Conservation (phyloP, 225 moss, liverwort and hornwort species). For the Rhytidiadelphus loreus region DNA sequence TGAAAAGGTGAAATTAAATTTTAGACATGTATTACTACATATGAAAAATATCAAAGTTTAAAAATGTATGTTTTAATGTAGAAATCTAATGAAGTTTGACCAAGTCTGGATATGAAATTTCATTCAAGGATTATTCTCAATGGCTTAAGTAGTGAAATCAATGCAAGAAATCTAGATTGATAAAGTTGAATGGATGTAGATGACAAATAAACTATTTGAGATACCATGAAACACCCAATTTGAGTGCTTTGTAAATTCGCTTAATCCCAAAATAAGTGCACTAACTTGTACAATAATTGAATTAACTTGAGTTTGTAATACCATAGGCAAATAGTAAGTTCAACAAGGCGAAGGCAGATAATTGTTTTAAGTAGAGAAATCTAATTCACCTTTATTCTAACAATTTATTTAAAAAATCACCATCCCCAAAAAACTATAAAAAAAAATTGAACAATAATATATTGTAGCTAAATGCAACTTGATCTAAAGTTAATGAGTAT, state of each 20-base stretch:
- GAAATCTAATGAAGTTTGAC: too few relatives aligned
- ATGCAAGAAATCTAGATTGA: neutral
- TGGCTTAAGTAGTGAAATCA: neutral
- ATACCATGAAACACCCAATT: neutral
- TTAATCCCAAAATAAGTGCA: neutral
- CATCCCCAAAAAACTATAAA: neutral
- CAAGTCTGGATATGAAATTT: too few relatives aligned
- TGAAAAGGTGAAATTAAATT: too few relatives aligned
- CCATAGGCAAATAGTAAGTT: neutral
- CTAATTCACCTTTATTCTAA: neutral
- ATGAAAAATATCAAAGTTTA: too few relatives aligned
- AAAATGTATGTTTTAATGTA: too few relatives aligned
- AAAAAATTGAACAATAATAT: neutral
- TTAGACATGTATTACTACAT: too few relatives aligned
- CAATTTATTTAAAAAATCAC: rapidly evolving
- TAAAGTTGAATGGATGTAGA: neutral
- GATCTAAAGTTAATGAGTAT: neutral
- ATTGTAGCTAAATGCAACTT: neutral
- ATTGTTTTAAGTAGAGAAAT: neutral
- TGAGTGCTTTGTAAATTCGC: neutral
- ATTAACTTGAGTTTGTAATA: neutral
- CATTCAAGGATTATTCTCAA: too few relatives aligned
- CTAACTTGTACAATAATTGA: rapidly evolving
- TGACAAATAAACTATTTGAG: neutral
- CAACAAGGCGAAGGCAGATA: neutral